A percentile compares a stretch with the other conserved stretches of the same genome.
Conservation (phyloP, 2,329 filamentous ascomycete species). For the Colletotrichum somersetense region DNA sequence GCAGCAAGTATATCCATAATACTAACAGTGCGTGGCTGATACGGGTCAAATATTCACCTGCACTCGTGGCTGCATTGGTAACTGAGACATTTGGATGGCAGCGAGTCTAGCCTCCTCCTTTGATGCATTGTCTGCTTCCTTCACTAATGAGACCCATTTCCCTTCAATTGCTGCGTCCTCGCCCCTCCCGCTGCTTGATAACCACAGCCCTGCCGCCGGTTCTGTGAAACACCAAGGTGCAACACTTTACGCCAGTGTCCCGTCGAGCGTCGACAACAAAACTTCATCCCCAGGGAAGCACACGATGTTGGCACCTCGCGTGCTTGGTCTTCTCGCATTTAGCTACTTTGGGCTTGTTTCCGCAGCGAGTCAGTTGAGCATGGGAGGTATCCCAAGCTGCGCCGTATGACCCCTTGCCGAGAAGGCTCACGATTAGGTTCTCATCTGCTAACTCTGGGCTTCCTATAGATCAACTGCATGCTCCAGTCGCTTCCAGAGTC, state of each 20-base stretch:
- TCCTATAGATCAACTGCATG: slow-evolving; percentile 23
- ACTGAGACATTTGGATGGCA: background rate
- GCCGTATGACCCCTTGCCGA: background rate
- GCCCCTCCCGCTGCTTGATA: background rate
- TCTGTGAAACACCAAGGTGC: background rate
- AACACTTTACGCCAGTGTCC: background rate
- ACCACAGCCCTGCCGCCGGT: background rate
- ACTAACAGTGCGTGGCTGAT: too few species aligned
- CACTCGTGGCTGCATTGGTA: background rate
- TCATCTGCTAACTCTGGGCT: background rate
- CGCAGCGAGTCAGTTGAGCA: background rate
- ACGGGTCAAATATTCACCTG: too few species aligned
- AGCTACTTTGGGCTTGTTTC: background rate
- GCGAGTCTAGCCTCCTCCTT: background rate
- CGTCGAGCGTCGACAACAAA: background rate
- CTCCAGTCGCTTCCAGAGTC: slow-evolving; percentile 10
- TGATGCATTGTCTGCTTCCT: background rate
- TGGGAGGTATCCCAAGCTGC: slow-evolving; percentile 15
- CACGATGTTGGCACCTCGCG: background rate
- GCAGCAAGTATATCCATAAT: too few species aligned
- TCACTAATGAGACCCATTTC: too few species aligned
- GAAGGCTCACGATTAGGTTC: background rate
- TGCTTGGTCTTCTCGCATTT: background rate
- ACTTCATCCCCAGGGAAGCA: too few species aligned
- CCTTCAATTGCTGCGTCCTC: background rate